Evolutionary conservation across 192 early-diverging fungal species (phyloP), one percentile per base, ranked within the genome.

Genomic region (Entrophospora sp.): DNA sequence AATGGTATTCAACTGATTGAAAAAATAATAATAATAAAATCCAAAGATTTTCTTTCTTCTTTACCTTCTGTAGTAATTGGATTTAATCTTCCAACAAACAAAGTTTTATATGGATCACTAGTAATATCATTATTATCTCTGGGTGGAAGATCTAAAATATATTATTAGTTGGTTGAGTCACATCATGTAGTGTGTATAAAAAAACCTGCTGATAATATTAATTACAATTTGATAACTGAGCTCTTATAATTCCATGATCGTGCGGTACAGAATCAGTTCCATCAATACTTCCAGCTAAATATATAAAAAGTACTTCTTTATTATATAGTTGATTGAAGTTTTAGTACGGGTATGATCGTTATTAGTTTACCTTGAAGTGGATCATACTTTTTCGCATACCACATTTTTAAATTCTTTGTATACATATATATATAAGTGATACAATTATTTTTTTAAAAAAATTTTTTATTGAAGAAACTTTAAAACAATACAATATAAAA

Each of bases 61-160:
- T 62, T 25, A 28, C 75, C 69, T 73, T 77, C 68, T 13, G 70
- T 72, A 13, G 75, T 77, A 31, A 63, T 51, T 28, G 64, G 65
- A 61, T 74, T 69, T 18, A 77, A 51, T 44, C 75, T 38, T 46
- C 70, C 66, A 31, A 74, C 70, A 55, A 77, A 77, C 14, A 77
- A 27, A 7, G 75, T 77, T 12, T 69, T 65, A 22, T 45, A 35
- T 13, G 75, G 70, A 43, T 73, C 66, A 4, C 61, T 67, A 10
- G 65, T 49, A 7, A 64, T 34, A 61, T 53, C 37, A 12, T 30
- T 27, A 40, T 46, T 48, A 18, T 53, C 7, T 7, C 37, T 48
- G 7, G 69, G 69, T 32, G 66, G 69, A 27, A 28, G 35, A 62
- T 69, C 75, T 77, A 40, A 5, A 37, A n/a, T n/a, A n/a, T n/a